A percentile compares a stretch with the other conserved stretches of the same genome.
Conservation (phyloP, 352 stramenopile species). For the Detonula confervacea region DNA sequence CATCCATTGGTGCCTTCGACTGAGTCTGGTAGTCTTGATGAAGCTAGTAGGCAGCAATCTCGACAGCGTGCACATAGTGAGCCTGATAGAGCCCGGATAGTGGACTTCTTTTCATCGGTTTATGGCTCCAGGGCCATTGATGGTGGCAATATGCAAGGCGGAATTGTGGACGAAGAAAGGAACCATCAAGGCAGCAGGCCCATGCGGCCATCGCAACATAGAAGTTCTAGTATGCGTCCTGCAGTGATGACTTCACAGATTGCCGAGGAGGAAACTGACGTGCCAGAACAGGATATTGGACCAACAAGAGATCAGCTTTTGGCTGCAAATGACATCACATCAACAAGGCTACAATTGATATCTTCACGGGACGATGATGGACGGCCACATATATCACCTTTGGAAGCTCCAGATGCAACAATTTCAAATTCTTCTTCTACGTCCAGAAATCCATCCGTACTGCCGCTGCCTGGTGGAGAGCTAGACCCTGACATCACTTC, state of each 20-base stretch:
- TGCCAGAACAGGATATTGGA: slow-evolving; percentile 10
- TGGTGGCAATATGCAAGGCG: neutral
- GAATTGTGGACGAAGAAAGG: neutral
- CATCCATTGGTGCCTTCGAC: slow-evolving; percentile 26
- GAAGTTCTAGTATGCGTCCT: slow-evolving; percentile 1
- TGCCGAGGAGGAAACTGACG: slow-evolving; percentile 11
- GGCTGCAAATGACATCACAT: neutral
- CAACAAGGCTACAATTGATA: neutral
- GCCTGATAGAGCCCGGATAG: slow-evolving; percentile 51
- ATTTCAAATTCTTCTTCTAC: neutral
- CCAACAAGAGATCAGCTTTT: neutral
- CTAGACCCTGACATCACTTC: neutral
- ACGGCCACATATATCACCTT: neutral
- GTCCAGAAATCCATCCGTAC: neutral
- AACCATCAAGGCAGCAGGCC: neutral
- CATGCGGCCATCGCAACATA: neutral
- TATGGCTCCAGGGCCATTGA: slow-evolving; percentile 38
- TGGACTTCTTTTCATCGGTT: slow-evolving; percentile 51
- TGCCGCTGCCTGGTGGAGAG: neutral
- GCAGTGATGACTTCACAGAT: slow-evolving; percentile 11
- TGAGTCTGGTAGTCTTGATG: neutral
- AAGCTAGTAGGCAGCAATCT: slow-evolving; percentile 11
- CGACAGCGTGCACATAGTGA: slow-evolving; percentile 54
- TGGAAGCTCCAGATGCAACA: slow-evolving; percentile 3
- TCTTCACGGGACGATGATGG: neutral